Base-by-base conservation (phyloP, 306 rosid species). In the Morella rubra region DNA sequence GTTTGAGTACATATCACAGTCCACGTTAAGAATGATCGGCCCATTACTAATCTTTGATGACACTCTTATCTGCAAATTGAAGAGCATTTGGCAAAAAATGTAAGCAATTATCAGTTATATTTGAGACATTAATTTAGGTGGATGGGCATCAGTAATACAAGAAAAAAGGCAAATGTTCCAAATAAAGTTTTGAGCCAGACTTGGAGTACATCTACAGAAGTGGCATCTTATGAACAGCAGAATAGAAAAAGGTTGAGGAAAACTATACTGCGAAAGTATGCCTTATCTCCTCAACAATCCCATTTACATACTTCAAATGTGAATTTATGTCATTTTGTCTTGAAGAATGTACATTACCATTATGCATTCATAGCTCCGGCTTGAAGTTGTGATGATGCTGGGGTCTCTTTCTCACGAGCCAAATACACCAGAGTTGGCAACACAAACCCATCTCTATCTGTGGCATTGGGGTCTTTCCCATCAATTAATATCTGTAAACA, bases 321-420 rank as follows among this genome's bases (percentile, higher is more conserved):
- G n/a, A n/a, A n/a, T n/a, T n/a, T n/a, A 24, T 24, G 27, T 24
- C 27, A 24, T 24, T 24, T 24, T 24, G 27, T 24, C 27, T 24
- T 24, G 27, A 24, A 24, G 27, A 24, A 24, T 24, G 27, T 24
- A 24, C 27, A 24, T 6, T 80, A 91, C 98, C 97, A 94, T n/a
- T n/a, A 27, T 20, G 98, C 87, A 85, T 94, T 94, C 94, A 90
- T 89, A 20, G 98, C 93, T 75, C 97, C 98, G 5, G 97, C 84
- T 93, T 91, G 86, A 86, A 93, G 84, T 91, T 86, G 60, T 93
- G 98, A 45, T 52, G 85, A 78, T 76, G 52, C 3, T 87, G 91
- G 11, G 94, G 96, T 19, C 98, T 87, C 81, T 93, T n/a, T 93
- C 81, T 91, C 97, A 1, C 97, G 85, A 24, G 98, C 96, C 80